phyloP scores from a whole-genome alignment of 106 monocot genomes.

The Ottelia alismoides region DNA sequence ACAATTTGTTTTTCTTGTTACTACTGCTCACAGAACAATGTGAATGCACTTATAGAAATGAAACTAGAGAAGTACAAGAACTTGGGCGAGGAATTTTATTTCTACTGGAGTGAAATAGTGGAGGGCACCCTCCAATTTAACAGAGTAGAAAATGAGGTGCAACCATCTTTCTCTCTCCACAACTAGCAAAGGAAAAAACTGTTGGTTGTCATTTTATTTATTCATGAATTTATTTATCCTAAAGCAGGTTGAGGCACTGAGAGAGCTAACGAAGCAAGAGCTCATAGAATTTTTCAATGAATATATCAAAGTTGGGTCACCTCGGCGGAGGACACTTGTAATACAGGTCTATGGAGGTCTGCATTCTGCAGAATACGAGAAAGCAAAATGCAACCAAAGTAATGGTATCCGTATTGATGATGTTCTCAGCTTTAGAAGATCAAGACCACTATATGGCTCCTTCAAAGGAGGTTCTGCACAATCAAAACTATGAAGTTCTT shows the following conservation, averaged over 20 bases:
- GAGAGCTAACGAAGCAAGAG: conserved; percentile 58
- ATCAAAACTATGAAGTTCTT: conserved; percentile 73
- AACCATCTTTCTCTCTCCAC: too few relatives aligned
- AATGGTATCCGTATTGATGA: conserved; percentile 40
- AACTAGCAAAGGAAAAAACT: too few relatives aligned
- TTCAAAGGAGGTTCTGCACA: conserved; percentile 65
- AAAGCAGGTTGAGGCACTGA: conserved; percentile 61
- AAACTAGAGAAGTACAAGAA: conserved; percentile 94
- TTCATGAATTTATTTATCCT: not conserved
- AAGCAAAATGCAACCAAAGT: conserved; percentile 11
- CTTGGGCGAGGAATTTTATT: conserved; percentile 64
- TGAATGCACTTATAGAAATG: conserved; percentile 72
- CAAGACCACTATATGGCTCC: conserved; percentile 82
- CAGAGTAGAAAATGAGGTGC: conserved; percentile 59
- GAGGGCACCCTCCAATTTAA: conserved; percentile 75
- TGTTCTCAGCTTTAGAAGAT: conserved; percentile 65
- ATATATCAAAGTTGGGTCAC: conserved; percentile 44
- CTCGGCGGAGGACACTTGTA: conserved; percentile 45
- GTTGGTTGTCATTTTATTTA: not conserved
- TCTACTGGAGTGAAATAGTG: conserved; percentile 75
- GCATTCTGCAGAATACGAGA: conserved; percentile 49
- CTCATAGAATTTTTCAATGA: conserved; percentile 56
- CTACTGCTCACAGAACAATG: conserved; percentile 71
- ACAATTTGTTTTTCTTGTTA: too few relatives aligned
- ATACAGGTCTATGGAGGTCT: conserved; percentile 58